Conservation (phyloP, 1,284 basidiomycete species). For the Neonothopanus nambi region DNA sequence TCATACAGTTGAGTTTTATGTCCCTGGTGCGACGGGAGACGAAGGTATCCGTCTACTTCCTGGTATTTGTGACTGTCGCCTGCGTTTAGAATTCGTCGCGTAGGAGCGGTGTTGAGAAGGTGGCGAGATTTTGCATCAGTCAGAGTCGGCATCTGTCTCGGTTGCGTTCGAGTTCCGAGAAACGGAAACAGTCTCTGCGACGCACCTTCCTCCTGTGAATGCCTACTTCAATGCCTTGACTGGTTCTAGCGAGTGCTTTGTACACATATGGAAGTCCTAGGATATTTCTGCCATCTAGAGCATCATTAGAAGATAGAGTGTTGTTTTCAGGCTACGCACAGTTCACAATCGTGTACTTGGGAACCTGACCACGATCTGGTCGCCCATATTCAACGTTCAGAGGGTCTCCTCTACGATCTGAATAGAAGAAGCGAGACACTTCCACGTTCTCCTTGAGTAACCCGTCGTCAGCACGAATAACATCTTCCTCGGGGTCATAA, state of each 20-base stretch:
- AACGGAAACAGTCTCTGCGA: constrained; percentile 1
- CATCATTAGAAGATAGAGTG: constrained; percentile 50
- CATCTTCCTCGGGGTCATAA: no score
- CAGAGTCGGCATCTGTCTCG: constrained; percentile 48
- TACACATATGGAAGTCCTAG: constrained; percentile 57
- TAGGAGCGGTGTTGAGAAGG: constrained; percentile 50
- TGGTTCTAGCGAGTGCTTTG: constrained; percentile 46
- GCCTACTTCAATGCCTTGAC: constrained; percentile 64
- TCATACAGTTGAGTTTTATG: constrained; percentile 17
- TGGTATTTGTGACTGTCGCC: constrained; percentile 45
- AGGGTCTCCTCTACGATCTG: constrained; percentile 69
- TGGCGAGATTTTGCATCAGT: constrained; percentile 55
- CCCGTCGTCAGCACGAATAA: constrained; percentile 31
- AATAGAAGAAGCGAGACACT: constrained; percentile 49
- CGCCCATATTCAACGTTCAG: constrained; percentile 73
- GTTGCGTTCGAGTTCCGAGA: constrained; percentile 14
- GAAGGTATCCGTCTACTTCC: constrained; percentile 68
- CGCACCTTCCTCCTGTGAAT: constrained; percentile 49
- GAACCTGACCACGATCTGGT: constrained; percentile 62
- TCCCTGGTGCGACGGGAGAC: constrained; percentile 42
- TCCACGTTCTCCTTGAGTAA: constrained; percentile 35
- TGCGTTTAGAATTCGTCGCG: constrained; percentile 42
- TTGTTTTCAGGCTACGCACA: constrained; percentile 39
- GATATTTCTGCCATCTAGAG: constrained; percentile 61
- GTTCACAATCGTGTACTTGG: constrained; percentile 61